A percentile compares a stretch with the other conserved stretches of the same genome.
These are phyloP conservation scores for Saccharomycopsis capsularis DNA, from an alignment of 805 yeast genomes.

Conservation along the genomic window DNA sequence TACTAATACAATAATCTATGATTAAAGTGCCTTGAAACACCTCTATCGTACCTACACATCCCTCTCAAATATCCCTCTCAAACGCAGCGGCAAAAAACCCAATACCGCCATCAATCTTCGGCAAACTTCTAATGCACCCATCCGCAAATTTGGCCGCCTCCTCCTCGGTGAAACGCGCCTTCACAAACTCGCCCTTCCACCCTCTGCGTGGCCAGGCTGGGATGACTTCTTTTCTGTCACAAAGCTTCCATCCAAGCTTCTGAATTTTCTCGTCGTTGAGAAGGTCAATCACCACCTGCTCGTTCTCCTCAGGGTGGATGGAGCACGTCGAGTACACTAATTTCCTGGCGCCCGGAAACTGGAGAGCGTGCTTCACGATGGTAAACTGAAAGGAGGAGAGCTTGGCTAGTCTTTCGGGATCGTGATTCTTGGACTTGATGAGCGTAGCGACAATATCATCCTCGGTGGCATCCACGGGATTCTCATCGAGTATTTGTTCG, in stretches of 20 bases:
- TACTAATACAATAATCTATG: too few species aligned
- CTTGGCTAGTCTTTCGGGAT: constrained; percentile 54
- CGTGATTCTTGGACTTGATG: constrained; percentile 31
- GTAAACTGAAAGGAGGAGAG: constrained; percentile 81
- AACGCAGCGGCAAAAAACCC: constrained; percentile 97
- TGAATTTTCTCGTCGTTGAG: constrained; percentile 60
- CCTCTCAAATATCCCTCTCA: constrained; percentile 49
- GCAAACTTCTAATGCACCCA: constrained; percentile 80
- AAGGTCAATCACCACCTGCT: constrained; percentile 78
- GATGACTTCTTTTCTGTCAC: constrained; percentile 54
- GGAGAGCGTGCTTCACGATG: constrained; percentile 82
- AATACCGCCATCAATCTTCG: constrained; percentile 93
- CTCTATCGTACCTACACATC: too few species aligned
- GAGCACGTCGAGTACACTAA: constrained; percentile 96
- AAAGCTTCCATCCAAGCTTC: constrained; percentile 67
- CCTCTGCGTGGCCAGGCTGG: constrained; percentile 91
- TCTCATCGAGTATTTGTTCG: constrained; percentile 20
- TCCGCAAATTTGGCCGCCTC: constrained; percentile 58
- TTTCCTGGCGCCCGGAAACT: constrained; percentile 66
- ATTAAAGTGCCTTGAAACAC: too few species aligned
- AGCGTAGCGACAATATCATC: constrained; percentile 31
- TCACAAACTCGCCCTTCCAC: constrained; percentile 53
- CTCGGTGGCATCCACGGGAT: constrained; percentile 26
- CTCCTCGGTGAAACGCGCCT: constrained; percentile 36
- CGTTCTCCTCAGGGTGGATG: constrained; percentile 89